Base-by-base conservation (phyloP, 148 eudicot species). In the Chenopodium quinoa region DNA sequence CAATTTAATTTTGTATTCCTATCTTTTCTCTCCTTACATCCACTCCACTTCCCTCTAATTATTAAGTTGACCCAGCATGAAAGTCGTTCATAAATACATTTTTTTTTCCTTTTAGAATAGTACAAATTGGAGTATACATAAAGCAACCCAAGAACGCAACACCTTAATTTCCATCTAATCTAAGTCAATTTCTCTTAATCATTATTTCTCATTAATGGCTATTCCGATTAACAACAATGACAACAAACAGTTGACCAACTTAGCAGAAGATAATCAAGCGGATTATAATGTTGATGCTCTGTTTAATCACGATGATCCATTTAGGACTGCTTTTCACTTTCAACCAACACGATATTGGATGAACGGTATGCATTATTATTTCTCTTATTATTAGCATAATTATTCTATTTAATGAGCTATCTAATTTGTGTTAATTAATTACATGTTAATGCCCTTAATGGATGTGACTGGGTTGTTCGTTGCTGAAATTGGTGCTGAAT, bases 311-410 rank as follows among this genome's bases (percentile, higher is more conserved):
- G 60, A 69, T 58, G 84, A 77, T 70, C 84, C 84, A 17, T 82
- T 77, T 29, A 82, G 84, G n/a, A 77, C 80, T 1, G 80, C 84
- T 71, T 82, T 3, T 62, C 84, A 82, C 63, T 82, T 82, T 70
- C 84, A 77, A 12, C 80, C 84, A 5, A 64, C 71, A 40, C 20
- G 20, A 27, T 70, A 82, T 71, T 82, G 84, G 84, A 82, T 82
- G 84, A 77, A 82, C 60, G 84, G 84, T 82, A 82, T 17, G 6
- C 9, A 40, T 13, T 80, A 10, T 0, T 23, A 1, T 5, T 64
- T 29, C 17, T 40, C 17, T 12, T 12, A 48, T 7, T 48, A 4
- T 4, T 6, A 40, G 44, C 44, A 14, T 56, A 56, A 56, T 31
- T 4, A 10, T 9, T 56, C 27, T 70, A 1, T 78, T 47, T 50